A percentile compares a stretch with the other conserved stretches of the same genome.
These are phyloP conservation scores for Oryza officinalis DNA, from an alignment of 176 grass and related monocot species.

Conservation along the genomic window DNA sequence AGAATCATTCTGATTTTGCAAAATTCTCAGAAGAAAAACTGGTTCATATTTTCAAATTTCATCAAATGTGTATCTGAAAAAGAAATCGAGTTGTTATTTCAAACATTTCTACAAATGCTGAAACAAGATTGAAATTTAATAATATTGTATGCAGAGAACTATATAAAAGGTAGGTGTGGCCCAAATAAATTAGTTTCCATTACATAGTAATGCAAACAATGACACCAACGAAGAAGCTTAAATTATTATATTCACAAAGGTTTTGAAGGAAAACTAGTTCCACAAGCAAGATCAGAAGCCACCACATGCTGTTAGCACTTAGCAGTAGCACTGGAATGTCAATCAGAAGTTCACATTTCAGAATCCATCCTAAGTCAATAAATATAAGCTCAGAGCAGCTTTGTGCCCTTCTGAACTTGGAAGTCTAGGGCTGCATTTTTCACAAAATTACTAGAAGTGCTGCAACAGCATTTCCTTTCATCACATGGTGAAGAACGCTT, in stretches of 20 bases:
- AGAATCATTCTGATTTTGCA: conserved; percentile 1
- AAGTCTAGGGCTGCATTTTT: conserved; percentile 23
- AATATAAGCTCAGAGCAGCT: conserved; percentile 19
- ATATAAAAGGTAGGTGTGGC: background rate
- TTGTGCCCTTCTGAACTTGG: conserved; percentile 16
- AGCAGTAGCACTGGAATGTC: conserved; percentile 43
- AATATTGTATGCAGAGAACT: conserved; percentile 15
- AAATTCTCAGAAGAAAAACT: background rate
- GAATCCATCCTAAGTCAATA: conserved; percentile 46
- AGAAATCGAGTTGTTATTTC: background rate
- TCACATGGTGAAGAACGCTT: conserved; percentile 20
- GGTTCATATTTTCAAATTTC: background rate
- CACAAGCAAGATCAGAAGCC: conserved; percentile 22
- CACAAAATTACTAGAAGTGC: conserved; percentile 16
- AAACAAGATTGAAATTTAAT: background rate
- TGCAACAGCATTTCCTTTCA: conserved; percentile 32
- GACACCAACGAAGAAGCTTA: conserved; percentile 5
- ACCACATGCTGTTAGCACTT: conserved; percentile 16
- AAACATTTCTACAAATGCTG: background rate
- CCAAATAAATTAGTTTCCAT: background rate
- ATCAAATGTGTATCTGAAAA: background rate
- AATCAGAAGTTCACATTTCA: conserved; percentile 10
- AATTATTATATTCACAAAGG: conserved; percentile 25
- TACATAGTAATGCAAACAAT: conserved; percentile 12
- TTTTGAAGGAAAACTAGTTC: conserved; percentile 32